Base-by-base conservation (phyloP, 768 basidiomycete species). In the Porphyrellus cyaneotinctus region DNA sequence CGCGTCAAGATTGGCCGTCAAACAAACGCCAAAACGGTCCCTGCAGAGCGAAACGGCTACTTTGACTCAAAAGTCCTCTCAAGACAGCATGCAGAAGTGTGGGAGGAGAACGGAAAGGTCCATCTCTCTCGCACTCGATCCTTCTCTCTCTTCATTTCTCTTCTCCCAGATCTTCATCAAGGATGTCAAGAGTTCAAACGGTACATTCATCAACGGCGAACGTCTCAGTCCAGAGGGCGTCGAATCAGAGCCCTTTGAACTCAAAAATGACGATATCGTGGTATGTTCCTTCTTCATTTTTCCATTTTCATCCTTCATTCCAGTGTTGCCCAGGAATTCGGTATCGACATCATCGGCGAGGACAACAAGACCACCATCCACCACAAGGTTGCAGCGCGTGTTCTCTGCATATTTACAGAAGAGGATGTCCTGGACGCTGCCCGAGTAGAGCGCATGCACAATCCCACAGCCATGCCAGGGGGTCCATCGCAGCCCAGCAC, bases 341-440 rank as follows among this genome's bases (percentile, higher is more conserved):
- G 97, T 51, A 99, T 98, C 64, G 97, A 98, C 74, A 99, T 99
- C 57, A 91, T 97, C 49, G 90, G 91, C 57, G 97, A 99, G 64
- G 97, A 99, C 76, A 97, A 95, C 78, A 91, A 91, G 72, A 95
- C 91, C 2, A 94, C 97, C 52, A 86, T 98, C 44, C 97, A 99
- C 72, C 95, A 97, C 75, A 98, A 99, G 70, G 97, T 98, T 48
- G 93, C 97, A 11, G 94, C 95, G 5, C 88, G 91, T 26, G 93
- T 94, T 32, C 80, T 91, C 48, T 94, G 95, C 61, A 82, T 97
- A 6, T 86, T 95, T 59, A 82, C 78, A 0, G 86, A 92, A 37
- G 89, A 91, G 53, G 97, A 99, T 63, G 87, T 82, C 2, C 84
- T 82, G 54, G 78, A 82, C 42, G 87, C 87, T 32, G 81, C 83